Evolutionary conservation across 2,329 filamentous ascomycete species (phyloP).

Genomic region (Xenoacremonium recifei): DNA sequence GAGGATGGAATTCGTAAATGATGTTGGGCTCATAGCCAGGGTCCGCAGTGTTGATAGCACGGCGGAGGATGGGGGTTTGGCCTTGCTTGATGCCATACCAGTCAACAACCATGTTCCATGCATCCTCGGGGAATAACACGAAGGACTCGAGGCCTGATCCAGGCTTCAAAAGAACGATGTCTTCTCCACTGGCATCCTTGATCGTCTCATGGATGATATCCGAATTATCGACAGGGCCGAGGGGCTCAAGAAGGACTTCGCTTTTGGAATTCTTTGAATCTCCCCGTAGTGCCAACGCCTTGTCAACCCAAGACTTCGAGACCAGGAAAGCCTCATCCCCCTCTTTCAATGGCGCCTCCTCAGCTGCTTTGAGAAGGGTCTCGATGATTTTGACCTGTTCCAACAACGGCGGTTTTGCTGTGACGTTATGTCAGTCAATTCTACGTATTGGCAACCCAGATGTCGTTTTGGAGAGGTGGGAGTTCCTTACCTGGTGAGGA

Average conservation of each 20-base stretch:
- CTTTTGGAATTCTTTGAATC: constrained; percentile 55
- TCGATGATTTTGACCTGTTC: constrained; percentile 74
- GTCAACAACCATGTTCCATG: constrained; percentile 76
- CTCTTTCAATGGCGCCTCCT: constrained; percentile 58
- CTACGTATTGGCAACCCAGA: no score
- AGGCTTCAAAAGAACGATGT: constrained; percentile 72
- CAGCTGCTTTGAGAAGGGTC: constrained; percentile 53
- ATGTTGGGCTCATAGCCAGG: constrained; percentile 61
- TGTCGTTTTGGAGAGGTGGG: constrained; percentile 2
- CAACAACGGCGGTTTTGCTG: constrained; percentile 37
- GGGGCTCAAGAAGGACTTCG: constrained; percentile 57
- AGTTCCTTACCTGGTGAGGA: constrained; percentile 27
- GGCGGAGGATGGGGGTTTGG: constrained; percentile 70
- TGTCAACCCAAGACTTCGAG: constrained; percentile 74
- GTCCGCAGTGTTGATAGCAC: constrained; percentile 73
- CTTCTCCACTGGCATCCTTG: constrained; percentile 45
- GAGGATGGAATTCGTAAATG: constrained; percentile 80
- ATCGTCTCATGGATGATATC: constrained; percentile 69
- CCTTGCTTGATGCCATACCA: constrained; percentile 78
- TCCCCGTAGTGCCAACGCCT: constrained; percentile 65
- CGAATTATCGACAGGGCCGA: constrained; percentile 85
- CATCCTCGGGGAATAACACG: constrained; percentile 72
- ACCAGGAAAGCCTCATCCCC: constrained; percentile 77
- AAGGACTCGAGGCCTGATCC: constrained; percentile 70
- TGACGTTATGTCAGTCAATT: constrained; percentile 13